Base-by-base conservation (phyloP, 495 filamentous ascomycete genomes). In the Clohesyomyces aquaticus region DNA sequence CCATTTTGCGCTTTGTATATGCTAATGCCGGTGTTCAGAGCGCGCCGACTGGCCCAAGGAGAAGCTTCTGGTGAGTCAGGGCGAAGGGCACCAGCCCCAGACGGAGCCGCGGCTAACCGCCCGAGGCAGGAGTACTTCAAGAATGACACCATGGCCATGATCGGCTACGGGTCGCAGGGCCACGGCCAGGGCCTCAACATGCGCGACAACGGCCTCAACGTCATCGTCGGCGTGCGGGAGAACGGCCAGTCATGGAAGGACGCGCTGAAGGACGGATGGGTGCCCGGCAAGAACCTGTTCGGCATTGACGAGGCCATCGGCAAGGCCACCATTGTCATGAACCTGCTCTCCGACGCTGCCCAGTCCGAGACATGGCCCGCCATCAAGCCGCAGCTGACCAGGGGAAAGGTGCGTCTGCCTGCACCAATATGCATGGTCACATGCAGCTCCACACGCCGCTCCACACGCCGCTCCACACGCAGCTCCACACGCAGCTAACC, bases 171-270 rank as follows among this genome's bases (percentile, higher is more conserved):
- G 72, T 98, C 95, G 68, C 94, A 98, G 82, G 88, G 94, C 69
- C 94, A 98, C 81, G 94, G 95, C 70, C 94, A 98, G 83, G 95
- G 95, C 75, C 89, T 98, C 68, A 98, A 98, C 84, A 87, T 98
- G 71, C 92, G 94, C 78, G 94, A 98, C 85, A 95, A 98, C 82
- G 94, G 94, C 73, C 84, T 98, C 61, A 97, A 97, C 76, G 94
- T 98, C 76, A 97, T 98, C 73, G 84, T 98, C 68, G 94, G 94
- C 81, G 94, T 98, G 73, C 90, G 94, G 73, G 96, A 97, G 87
- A 88, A 96, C 77, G 94, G 94, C 77, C 85, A 91, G 71, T 98
- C 94, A 68, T 98, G 94, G 94, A 89, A 96, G 78, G 94, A 98
- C 78, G 94, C 94, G 72, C 79, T 90, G 74, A 85, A 96, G 80